Evolutionary conservation across 2,329 filamentous ascomycete species (phyloP).

Genomic region (Cercospora sp.): DNA sequence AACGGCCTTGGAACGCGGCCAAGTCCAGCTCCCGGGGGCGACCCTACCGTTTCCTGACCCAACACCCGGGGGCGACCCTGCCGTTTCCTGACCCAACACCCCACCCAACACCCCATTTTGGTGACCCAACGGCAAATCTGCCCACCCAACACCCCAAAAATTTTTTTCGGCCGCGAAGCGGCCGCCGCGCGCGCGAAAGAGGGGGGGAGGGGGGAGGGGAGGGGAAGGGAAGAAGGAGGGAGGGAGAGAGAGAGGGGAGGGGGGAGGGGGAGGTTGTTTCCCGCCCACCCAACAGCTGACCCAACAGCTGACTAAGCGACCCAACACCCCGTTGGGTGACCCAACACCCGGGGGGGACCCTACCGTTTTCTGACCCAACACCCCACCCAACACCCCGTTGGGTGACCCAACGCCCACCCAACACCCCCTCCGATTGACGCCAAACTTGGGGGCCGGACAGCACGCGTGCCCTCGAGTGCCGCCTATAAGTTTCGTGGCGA

Average conservation of each 20-base stretch:
- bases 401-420: background rate
- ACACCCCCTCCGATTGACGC: background rate
- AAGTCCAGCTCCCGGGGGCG: background rate
- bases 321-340: background rate
- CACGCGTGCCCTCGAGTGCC: background rate
- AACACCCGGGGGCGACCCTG: background rate
- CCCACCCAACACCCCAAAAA: slow-evolving; percentile 4
- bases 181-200: background rate
- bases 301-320: background rate
- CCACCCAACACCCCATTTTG: background rate
- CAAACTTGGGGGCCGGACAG: background rate
- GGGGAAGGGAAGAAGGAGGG: too few relatives aligned
- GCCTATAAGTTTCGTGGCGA: background rate
- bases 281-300: background rate
- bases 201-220: background rate
- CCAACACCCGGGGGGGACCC: background rate
- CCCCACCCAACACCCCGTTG: background rate
- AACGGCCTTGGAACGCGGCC: background rate
- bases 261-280: background rate
- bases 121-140: background rate
- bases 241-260: too few relatives aligned
- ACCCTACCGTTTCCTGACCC: too few relatives aligned
- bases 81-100: background rate
- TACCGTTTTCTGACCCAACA: too few relatives aligned
- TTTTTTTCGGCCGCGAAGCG: background rate